Evolutionary conservation across 306 rosid species (phyloP), one percentile per base, ranked within the genome.

Genomic region (Casuarina equisetifolia): DNA sequence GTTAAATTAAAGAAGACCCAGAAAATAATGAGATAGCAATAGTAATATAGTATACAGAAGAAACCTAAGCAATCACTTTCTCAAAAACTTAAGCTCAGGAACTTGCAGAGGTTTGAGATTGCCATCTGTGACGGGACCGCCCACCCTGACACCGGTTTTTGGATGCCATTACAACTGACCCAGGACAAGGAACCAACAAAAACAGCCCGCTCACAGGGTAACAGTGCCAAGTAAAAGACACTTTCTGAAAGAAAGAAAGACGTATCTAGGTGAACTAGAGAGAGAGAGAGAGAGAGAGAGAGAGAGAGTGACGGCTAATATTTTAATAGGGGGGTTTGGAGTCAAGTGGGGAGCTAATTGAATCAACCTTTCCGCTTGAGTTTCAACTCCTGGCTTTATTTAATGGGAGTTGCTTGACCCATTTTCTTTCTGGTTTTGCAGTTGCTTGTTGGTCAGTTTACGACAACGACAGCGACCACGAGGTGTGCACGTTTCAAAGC

Each of bases 21-120:
- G 82, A 75, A 25, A 85, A 73, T 49, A 86, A 87, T 86, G 83
- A 84, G 76, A 79, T 86, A 88, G 89, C 81, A 84, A 92, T 81
- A 66, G 64, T 78, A 84, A 83, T 73, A 81, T 71, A 86, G 82
- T 66, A 70, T 79, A 79, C 73, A 32, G 55, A 76, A 74, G 78
- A 54, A 64, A 19, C 64, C 74, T 54, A 74, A 86, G 36, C 71
- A 74, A 81, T 76, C 64, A 44, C 73, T 36, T 76, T 49, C 62
- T 78, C 74, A 74, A 75, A 75, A 86, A 57, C 63, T 69, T 13
- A 73, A 76, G 85, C 88, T 85, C 82, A 73, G 79, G 69, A 74
- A 67, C 72, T 76, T 80, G 83, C 63, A 76, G 80, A 77, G 76
- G 54, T 82, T 61, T 35, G 83, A 72, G 82, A 70, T 53, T 83